Percentiles rank a stretch among this genome's conserved stretches.
Conservation (phyloP, 306 rosid genomes). For the Clitoria ternatea region DNA sequence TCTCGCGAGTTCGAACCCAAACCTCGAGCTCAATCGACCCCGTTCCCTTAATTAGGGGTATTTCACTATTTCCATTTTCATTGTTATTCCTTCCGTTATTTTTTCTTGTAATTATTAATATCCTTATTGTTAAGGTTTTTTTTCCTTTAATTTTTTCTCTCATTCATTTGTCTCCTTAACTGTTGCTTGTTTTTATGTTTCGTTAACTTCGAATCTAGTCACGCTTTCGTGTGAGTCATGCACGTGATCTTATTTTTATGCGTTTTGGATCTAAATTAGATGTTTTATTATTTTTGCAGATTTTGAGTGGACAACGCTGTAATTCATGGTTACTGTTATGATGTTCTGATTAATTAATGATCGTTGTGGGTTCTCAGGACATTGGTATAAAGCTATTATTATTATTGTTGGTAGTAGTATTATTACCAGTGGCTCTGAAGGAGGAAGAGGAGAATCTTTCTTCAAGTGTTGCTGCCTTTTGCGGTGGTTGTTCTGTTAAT, state of each 20-base stretch:
- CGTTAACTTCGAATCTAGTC: neutral
- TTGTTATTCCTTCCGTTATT: neutral
- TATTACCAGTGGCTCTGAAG: too few species aligned
- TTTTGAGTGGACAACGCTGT: neutral
- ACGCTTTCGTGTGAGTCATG: neutral
- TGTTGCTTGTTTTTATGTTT: neutral
- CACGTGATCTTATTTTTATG: neutral
- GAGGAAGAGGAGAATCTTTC: slow-evolving; percentile 35
- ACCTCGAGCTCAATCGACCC: slow-evolving; percentile 12
- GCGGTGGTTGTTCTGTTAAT: slow-evolving; percentile 45
- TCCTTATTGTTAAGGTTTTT: neutral
- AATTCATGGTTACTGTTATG: neutral
- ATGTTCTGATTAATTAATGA: slow-evolving; percentile 44
- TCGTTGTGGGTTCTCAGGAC: slow-evolving; percentile 32
- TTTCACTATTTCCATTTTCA: too few species aligned
- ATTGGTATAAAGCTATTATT: slow-evolving; percentile 16
- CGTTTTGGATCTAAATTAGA: neutral
- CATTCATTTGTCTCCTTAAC: neutral
- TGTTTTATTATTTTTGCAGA: slow-evolving; percentile 34
- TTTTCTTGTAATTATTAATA: too few species aligned
- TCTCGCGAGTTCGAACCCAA: slow-evolving; percentile 46
- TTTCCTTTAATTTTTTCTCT: neutral
- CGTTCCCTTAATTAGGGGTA: neutral
- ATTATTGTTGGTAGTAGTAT: slow-evolving; percentile 41
- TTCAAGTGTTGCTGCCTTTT: slow-evolving; percentile 44